Percentiles rank a stretch among this genome's conserved stretches.
These are phyloP conservation scores for Phytophthora pisi DNA, from an alignment of 352 stramenopile genomes.

Conservation along the genomic window DNA sequence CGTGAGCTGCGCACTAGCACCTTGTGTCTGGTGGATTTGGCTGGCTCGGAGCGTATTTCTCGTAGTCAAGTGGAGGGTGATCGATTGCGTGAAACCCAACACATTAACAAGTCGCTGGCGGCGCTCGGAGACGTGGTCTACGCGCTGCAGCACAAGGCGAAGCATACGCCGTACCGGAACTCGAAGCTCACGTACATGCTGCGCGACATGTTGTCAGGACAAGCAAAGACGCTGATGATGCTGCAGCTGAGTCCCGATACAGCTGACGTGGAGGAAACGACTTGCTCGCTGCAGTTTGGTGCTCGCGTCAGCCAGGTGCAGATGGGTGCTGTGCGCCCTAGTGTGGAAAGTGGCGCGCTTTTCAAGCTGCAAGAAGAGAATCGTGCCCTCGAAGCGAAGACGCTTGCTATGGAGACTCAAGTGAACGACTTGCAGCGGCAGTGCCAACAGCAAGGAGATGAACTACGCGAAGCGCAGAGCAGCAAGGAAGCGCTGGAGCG, in stretches of 20 bases:
- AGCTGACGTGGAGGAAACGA: slow-evolving; percentile 84
- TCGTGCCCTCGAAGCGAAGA: slow-evolving; percentile 46
- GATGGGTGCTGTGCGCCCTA: slow-evolving; percentile 84
- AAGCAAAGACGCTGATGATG: slow-evolving; percentile 94
- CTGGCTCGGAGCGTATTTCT: slow-evolving; percentile 95
- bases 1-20: slow-evolving; percentile 81
- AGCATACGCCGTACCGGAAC: slow-evolving; percentile 95
- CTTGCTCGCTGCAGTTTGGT: slow-evolving; percentile 91
- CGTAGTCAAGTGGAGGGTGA: slow-evolving; percentile 85
- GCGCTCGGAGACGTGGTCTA: slow-evolving; percentile 98
- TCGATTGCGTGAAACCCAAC: slow-evolving; percentile 95
- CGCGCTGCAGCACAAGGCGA: slow-evolving; percentile 90
- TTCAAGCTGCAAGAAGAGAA: slow-evolving; percentile 78
- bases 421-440: slow-evolving; percentile 53
- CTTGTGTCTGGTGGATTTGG: slow-evolving; percentile 98
- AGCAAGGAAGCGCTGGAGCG: slow-evolving; percentile 51
- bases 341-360: slow-evolving; percentile 80
- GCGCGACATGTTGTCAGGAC: slow-evolving; percentile 89
- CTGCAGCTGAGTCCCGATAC: slow-evolving; percentile 88
- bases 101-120: slow-evolving; percentile 99
- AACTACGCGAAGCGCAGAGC: slow-evolving; percentile 48
- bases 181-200: slow-evolving; percentile 96
- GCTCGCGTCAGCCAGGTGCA: slow-evolving; percentile 90
- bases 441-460: slow-evolving; percentile 52
- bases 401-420: slow-evolving; percentile 34